These are phyloP conservation scores for Aureobasidium musti DNA, from an alignment of 2,329 filamentous ascomycete genomes.

Conservation along the genomic window DNA sequence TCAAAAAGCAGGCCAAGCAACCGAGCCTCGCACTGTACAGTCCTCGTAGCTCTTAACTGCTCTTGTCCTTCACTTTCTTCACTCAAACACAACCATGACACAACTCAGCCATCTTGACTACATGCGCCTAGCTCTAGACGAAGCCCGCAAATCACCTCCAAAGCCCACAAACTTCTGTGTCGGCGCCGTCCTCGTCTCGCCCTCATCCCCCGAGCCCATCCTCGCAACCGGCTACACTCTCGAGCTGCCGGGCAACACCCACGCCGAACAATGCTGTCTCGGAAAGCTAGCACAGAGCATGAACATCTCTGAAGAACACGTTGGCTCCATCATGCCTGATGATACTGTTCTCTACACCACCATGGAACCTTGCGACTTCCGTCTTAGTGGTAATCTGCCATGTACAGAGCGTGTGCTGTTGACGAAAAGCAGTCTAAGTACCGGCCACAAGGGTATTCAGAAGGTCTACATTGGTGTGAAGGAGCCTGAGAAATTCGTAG, in stretches of 20 bases:
- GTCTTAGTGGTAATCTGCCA: slow-evolving; percentile 71
- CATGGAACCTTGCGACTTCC: slow-evolving; percentile 79
- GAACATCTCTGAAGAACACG: slow-evolving; percentile 54
- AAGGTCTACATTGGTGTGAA: slow-evolving; percentile 84
- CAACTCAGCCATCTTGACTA: slow-evolving; percentile 42
- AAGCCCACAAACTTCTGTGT: slow-evolving; percentile 92
- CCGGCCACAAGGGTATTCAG: slow-evolving; percentile 56
- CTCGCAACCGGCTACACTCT: slow-evolving; percentile 86
- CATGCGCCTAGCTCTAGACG: slow-evolving; percentile 72
- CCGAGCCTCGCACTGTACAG: background rate
- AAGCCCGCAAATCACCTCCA: slow-evolving; percentile 77
- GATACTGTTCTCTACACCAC: slow-evolving; percentile 79
- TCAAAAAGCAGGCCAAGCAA: background rate
- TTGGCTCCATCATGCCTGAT: slow-evolving; percentile 56
- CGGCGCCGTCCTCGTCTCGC: slow-evolving; percentile 70
- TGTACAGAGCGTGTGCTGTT: slow-evolving; percentile 77
- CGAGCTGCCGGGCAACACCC: slow-evolving; percentile 88
- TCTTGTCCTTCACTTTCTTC: slow-evolving; percentile 35
- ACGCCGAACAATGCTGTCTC: slow-evolving; percentile 92
- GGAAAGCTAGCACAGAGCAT: slow-evolving; percentile 61
- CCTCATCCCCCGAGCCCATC: slow-evolving; percentile 54
- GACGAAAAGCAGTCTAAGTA: slow-evolving; percentile 50
- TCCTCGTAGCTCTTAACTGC: no score
- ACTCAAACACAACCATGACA: background rate
- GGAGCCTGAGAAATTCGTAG: slow-evolving; percentile 89